These are phyloP conservation scores for Annulohypoxylon maeteangense DNA, from an alignment of 495 filamentous ascomycete genomes.

Conservation along the genomic window DNA sequence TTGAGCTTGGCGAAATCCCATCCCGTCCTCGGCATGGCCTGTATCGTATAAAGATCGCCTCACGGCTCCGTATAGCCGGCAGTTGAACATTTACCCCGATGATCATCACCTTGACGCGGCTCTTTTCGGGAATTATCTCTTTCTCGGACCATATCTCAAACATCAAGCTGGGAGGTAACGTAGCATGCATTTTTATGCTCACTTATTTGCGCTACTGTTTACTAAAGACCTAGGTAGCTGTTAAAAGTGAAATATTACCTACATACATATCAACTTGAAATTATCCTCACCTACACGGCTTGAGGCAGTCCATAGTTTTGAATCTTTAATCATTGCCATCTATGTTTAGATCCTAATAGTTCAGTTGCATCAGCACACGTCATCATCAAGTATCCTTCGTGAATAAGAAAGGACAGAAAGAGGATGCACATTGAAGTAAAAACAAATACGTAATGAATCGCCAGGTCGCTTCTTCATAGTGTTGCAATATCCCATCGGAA, in stretches of 20 bases:
- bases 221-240: not conserved
- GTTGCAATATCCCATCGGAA: not conserved
- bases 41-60: conserved; percentile 21
- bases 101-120: conserved; percentile 23
- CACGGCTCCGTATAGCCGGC: conserved; percentile 22
- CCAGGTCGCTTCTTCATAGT: not conserved
- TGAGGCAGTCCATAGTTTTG: not conserved
- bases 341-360: not conserved
- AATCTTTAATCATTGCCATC: not conserved
- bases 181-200: not conserved
- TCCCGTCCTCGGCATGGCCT: not conserved
- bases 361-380: not conserved
- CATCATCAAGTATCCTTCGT: not conserved
- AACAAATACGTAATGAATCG: not conserved
- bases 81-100: conserved; percentile 20
- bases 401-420: not conserved
- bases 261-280: not conserved
- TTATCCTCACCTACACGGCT: too few relatives aligned
- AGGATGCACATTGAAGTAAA: not conserved
- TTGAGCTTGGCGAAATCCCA: conserved; percentile 1
- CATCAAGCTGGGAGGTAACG: conserved; percentile 2
- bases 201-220: not conserved
- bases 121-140: not conserved
- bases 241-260: not conserved
- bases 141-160: not conserved